Evolutionary conservation across 2,329 filamentous ascomycete species (phyloP), one percentile per base, ranked within the genome.

Genomic region (Malbranchea cinnamomea): DNA sequence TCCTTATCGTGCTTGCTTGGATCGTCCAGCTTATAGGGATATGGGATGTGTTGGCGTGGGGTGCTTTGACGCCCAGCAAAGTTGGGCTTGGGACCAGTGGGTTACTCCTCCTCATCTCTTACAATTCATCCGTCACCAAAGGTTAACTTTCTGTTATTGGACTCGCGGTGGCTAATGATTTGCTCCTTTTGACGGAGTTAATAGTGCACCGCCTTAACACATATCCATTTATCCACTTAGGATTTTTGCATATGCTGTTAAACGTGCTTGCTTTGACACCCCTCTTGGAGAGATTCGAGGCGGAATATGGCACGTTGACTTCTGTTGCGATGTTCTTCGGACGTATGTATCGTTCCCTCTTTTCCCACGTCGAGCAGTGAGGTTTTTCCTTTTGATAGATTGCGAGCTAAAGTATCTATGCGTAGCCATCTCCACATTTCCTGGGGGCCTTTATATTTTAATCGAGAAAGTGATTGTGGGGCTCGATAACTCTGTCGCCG

Each of bases 221-320:
- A 0, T 98, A 83, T 49, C 83, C 85, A 1, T 63, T 98, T 33
- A 74, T 94, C 36, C 89, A 98, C 51, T 55, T 73, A 25, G 78
- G 78, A 44, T 67, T 91, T 50, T 62, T 93, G 43, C 89, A 95
- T 55, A 67, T 77, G 37, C 47, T 85, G 31, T 60, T 91, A 48
- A 93, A 95, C 55, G 53, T 83, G 14, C 30, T 91, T 39, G 80
- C 83, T 13, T 54, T 95, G 38, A 75, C 77, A 22, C 89, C 89
- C n/a, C 63, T 98, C 30, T 60, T 98, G 52, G 87, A 94, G 56
- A 72, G 85, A 37, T 98, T 95, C 54, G 89, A 98, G 60, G 70
- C 72, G 38, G 87, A 94, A 53, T 75, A 91, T 54, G 89, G 89
- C 30, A 95, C 87, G 5, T 62, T 95, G 47, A 82, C 82, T 15